phyloP scores from a whole-genome alignment of 2,329 filamentous ascomycete genomes.

The Kalmusia sp. region DNA sequence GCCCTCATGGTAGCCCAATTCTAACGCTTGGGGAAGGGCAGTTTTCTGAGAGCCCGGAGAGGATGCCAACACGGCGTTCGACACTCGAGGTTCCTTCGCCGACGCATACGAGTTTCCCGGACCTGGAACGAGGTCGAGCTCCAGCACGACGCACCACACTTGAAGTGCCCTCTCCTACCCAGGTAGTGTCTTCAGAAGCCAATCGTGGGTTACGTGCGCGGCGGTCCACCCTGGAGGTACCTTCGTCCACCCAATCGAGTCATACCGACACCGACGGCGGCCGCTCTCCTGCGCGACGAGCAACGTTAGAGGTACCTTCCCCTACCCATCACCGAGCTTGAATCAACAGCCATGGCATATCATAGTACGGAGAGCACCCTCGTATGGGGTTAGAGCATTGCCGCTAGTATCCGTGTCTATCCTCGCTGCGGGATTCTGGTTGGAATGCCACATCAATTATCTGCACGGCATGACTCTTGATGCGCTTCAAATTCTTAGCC shows the following conservation, averaged over 20 bases:
- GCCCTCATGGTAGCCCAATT: conserved; percentile 24
- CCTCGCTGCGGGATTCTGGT: no score
- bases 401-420: no score
- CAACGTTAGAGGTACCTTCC: conserved; percentile 29
- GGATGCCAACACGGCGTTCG: conserved; percentile 18
- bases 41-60: conserved; percentile 18
- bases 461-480: no score
- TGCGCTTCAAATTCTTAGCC: no score
- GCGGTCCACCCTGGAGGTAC: conserved; percentile 9
- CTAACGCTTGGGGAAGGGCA: conserved; percentile 13
- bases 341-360: no score
- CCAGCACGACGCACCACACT: conserved; percentile 3
- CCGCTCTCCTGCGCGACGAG: conserved; percentile 11
- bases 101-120: conserved; percentile 2
- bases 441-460: no score
- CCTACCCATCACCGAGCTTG: conserved; percentile 16
- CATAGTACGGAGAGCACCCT: no score
- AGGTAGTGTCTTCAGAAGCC: not conserved
- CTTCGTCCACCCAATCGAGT: not conserved
- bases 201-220: conserved; percentile 3
- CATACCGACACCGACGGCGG: conserved; percentile 1
- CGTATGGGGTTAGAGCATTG: no score
- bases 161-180: not conserved
- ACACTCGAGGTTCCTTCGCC: conserved; percentile 33
- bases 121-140: not conserved